phyloP scores from a whole-genome alignment of 116 monocot species.

The Dioscorea cayenensis region DNA sequence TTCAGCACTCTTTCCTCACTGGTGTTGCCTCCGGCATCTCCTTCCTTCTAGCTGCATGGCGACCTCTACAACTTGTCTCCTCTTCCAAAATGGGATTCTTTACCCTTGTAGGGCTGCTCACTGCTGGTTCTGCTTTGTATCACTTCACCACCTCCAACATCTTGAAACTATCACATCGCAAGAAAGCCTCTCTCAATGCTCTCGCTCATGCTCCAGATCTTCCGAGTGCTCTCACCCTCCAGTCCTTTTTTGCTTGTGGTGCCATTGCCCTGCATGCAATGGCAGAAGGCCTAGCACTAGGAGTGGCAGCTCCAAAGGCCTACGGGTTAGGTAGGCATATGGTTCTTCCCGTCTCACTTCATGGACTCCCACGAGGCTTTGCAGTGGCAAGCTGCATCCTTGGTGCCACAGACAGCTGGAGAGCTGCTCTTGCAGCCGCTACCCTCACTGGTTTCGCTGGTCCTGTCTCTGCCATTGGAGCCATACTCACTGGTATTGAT shows the following conservation, averaged over 20 bases:
- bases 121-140: constrained; percentile 40
- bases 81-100: constrained; percentile 68
- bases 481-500: constrained; percentile 77
- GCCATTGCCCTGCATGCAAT: constrained; percentile 75
- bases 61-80: constrained; percentile 76
- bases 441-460: constrained; percentile 77
- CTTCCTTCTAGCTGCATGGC: constrained; percentile 73
- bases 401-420: constrained; percentile 88
- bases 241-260: constrained; percentile 79
- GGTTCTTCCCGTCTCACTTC: constrained; percentile 87
- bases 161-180: constrained; percentile 37
- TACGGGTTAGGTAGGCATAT: constrained; percentile 86
- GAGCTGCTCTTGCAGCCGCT: constrained; percentile 71
- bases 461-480: constrained; percentile 71
- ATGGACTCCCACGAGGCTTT: constrained; percentile 95
- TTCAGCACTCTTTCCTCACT: constrained; percentile 74
- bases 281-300: constrained; percentile 84
- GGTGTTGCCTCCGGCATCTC: constrained; percentile 86
- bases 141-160: constrained; percentile 39
- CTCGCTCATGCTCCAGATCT: constrained; percentile 39
- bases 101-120: constrained; percentile 38
- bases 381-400: constrained; percentile 93
- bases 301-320: constrained; percentile 89
- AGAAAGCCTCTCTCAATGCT: constrained; percentile 48
- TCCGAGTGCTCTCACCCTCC: constrained; percentile 63